Base-by-base conservation (phyloP, 2,329 filamentous ascomycete species). In the Iodosphaeria phyllophila region DNA sequence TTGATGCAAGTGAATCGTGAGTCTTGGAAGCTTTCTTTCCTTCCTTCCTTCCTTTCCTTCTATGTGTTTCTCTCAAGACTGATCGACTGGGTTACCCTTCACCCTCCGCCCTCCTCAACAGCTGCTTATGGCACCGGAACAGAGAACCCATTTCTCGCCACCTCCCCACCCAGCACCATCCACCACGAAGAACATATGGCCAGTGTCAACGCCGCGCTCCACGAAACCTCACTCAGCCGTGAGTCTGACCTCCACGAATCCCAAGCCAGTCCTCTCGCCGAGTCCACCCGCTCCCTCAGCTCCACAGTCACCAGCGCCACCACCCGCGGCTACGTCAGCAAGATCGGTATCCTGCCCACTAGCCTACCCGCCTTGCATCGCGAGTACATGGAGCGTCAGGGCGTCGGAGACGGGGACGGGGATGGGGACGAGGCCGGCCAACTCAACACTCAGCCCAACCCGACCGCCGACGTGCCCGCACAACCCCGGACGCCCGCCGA, bases 1-100 rank as follows among this genome's bases (percentile, higher is more conserved):
- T 67, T 95, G 46, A 95, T 95, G 84, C 78, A 84, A 47, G 74
- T 74, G 28, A 92, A 83, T 47, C 83, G 80, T 91, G 59, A 69
- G 79, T 70, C 24, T 22, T 29, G 13, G 12, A 20, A 16, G 13
- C 12, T 18, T 10, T 14, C 30, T 17, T 21, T 11, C 24, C 22
- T 8, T 25, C 18, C 8, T 24, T 23, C 10, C 16, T 6, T 26
- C 9, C 35, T 20, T 5, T n/a, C n/a, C n/a, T n/a, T n/a, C n/a
- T n/a, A n/a, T n/a, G n/a, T n/a, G n/a, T n/a, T n/a, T n/a, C n/a
- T n/a, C n/a, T n/a, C n/a, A n/a, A n/a, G n/a, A n/a, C n/a, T n/a
- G n/a, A n/a, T n/a, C 21, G 18, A 14, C 11, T 30, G 38, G 22
- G 42, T 43, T 16, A 36, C 46, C 42, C 16, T 46, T 32, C 38